phyloP scores from a whole-genome alignment of 2,329 filamentous ascomycete genomes.

The Ceratocystiopsis sp. region DNA sequence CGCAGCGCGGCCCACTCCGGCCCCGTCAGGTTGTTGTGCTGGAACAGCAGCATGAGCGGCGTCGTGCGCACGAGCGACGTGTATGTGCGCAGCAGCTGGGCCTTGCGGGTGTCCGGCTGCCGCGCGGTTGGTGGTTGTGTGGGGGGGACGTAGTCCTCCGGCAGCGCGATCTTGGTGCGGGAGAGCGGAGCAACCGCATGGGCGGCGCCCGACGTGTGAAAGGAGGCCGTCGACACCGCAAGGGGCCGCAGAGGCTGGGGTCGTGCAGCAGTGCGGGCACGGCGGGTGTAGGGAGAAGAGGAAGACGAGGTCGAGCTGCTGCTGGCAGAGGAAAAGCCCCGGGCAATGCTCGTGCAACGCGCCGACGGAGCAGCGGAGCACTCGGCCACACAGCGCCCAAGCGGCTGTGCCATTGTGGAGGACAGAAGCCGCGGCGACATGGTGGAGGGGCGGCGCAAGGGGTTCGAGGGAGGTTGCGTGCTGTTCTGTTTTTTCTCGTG shows the following conservation, averaged over 20 bases:
- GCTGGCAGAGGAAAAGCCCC: background rate
- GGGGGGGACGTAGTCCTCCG: conserved; percentile 37
- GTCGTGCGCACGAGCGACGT: conserved; percentile 74
- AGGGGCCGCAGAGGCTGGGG: no score
- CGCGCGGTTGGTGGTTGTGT: conserved; percentile 80
- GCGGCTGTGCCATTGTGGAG: background rate
- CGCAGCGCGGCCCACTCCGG: conserved; percentile 58
- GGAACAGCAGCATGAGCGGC: conserved; percentile 71
- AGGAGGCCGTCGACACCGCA: no score
- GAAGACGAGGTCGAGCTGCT: background rate
- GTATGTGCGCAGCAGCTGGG: conserved; percentile 73
- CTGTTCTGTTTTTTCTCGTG: background rate
- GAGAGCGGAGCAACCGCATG: background rate
- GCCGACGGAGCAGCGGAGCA: background rate
- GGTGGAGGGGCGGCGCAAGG: background rate
- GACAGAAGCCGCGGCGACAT: conserved; percentile 5
- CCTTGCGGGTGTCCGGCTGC: conserved; percentile 72
- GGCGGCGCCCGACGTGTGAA: no score
- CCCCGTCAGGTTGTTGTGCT: conserved; percentile 52
- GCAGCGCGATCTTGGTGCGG: conserved; percentile 16
- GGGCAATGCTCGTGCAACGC: background rate
- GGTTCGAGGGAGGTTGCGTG: background rate
- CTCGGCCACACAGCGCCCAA: conserved; percentile 6
- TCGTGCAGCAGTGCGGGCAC: background rate
- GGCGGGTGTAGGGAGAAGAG: background rate